Evolutionary conservation across 805 yeast species (phyloP).

Genomic region (Pichia occidentalis): DNA sequence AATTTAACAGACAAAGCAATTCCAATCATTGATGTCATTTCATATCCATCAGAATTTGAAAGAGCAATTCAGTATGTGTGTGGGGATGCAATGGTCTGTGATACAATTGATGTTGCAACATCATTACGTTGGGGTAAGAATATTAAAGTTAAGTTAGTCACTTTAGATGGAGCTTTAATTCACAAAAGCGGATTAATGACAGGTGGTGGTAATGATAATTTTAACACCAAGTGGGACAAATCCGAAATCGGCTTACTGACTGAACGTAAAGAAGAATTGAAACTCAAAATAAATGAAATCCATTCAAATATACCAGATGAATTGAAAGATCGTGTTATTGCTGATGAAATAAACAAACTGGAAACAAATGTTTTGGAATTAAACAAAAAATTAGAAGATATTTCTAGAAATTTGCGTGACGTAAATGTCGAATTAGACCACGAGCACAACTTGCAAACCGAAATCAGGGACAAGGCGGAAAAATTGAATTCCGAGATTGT

Average conservation of each 20-base stretch:
- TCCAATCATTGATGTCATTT: conserved; percentile 70
- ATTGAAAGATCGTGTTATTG: conserved; percentile 46
- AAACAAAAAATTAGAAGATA: conserved; percentile 23
- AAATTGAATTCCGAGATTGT: conserved; percentile 18
- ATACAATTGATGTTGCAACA: conserved; percentile 61
- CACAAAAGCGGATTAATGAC: conserved; percentile 88
- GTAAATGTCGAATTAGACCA: conserved; percentile 43
- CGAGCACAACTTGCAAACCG: conserved; percentile 29
- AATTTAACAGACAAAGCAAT: conserved; percentile 46
- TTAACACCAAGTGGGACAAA: conserved; percentile 65
- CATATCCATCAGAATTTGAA: conserved; percentile 60
- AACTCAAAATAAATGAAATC: conserved; percentile 38
- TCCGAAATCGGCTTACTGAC: conserved; percentile 51
- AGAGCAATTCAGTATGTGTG: conserved; percentile 76
- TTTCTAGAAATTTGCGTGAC: conserved; percentile 27
- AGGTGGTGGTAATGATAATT: conserved; percentile 64
- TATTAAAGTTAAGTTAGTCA: conserved; percentile 60
- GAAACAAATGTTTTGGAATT: conserved; percentile 31
- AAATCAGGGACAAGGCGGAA: conserved; percentile 16
- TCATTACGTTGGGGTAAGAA: conserved; percentile 60
- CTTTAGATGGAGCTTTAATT: conserved; percentile 78
- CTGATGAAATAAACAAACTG: conserved; percentile 46
- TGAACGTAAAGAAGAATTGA: conserved; percentile 44
- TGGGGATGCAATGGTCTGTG: conserved; percentile 75
- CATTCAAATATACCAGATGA: conserved; percentile 45